Evolutionary conservation across 768 basidiomycete genomes (phyloP).

Genomic region (Suillus paluster): DNA sequence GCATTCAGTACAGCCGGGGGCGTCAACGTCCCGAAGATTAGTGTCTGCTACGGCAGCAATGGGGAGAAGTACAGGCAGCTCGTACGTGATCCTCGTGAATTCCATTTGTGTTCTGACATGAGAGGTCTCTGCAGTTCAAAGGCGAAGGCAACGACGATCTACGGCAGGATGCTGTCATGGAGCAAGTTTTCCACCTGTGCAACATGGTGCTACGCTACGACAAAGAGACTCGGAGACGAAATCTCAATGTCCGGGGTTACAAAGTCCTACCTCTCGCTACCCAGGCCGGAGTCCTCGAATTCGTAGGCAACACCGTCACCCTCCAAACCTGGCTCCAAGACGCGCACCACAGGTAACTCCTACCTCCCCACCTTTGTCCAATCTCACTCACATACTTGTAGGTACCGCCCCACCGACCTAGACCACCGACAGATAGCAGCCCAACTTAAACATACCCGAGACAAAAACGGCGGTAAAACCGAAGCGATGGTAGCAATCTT

Average conservation of each 20-base stretch:
- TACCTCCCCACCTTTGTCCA: background rate
- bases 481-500: slow-evolving; percentile 41
- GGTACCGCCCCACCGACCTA: slow-evolving; percentile 70
- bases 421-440: slow-evolving; percentile 34
- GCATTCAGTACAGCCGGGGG: slow-evolving; percentile 76
- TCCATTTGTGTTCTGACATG: background rate
- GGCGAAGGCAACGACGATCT: slow-evolving; percentile 90
- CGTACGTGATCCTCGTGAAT: slow-evolving; percentile 48
- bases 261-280: slow-evolving; percentile 85
- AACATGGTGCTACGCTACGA: slow-evolving; percentile 79
- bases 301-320: slow-evolving; percentile 78
- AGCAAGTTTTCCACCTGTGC: slow-evolving; percentile 92
- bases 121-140: slow-evolving; percentile 70
- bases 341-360: slow-evolving; percentile 65
- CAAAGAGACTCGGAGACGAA: slow-evolving; percentile 73
- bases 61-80: slow-evolving; percentile 76
- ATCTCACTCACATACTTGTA: slow-evolving; percentile 30
- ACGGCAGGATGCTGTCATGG: slow-evolving; percentile 98
- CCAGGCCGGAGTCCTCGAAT: slow-evolving; percentile 87
- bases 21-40: slow-evolving; percentile 82
- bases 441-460: slow-evolving; percentile 38
- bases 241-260: slow-evolving; percentile 80
- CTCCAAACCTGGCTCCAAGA: slow-evolving; percentile 61
- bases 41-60: slow-evolving; percentile 65
- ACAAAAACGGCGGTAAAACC: slow-evolving; percentile 31